phyloP scores from a whole-genome alignment of 73 alveolate species.

The Stentor coeruleus region DNA sequence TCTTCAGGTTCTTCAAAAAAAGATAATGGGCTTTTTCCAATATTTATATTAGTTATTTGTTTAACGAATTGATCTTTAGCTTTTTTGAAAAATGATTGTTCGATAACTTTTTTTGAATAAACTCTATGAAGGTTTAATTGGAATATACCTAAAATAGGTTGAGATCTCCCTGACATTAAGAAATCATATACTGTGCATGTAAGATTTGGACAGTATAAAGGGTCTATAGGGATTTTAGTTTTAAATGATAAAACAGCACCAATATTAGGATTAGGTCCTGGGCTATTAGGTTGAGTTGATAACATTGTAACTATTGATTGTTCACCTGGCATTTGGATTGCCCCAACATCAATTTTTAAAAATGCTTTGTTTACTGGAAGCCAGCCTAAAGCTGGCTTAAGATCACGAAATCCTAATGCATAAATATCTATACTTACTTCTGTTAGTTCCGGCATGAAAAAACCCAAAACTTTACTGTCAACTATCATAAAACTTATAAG shows the following conservation, averaged over 20 bases:
- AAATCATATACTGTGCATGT: slow-evolving; percentile 85
- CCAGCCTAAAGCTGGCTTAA: slow-evolving; percentile 68
- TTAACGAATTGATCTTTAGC: neutral
- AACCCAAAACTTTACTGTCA: slow-evolving; percentile 29
- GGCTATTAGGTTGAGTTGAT: slow-evolving; percentile 75
- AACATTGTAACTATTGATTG: slow-evolving; percentile 42
- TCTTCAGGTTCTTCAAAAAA: neutral
- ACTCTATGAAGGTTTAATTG: slow-evolving; percentile 43
- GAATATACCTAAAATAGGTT: slow-evolving; percentile 79
- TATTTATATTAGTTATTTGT: too few species aligned
- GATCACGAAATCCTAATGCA: slow-evolving; percentile 82
- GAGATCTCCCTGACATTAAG: slow-evolving; percentile 65
- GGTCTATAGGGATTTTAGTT: slow-evolving; percentile 64
- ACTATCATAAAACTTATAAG: slow-evolving; percentile 32
- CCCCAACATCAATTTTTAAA: slow-evolving; percentile 66
- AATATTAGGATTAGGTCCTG: slow-evolving; percentile 87
- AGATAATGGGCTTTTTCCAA: too few species aligned
- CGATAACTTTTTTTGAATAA: neutral
- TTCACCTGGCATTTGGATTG: slow-evolving; percentile 65
- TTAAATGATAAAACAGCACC: slow-evolving; percentile 64
- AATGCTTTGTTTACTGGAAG: slow-evolving; percentile 86
- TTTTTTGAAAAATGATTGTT: too few species aligned
- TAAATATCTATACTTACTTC: slow-evolving; percentile 69
- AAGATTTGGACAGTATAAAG: slow-evolving; percentile 65
- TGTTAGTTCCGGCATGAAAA: slow-evolving; percentile 59